These are phyloP conservation scores for Kazachstania taianensis DNA, from an alignment of 805 yeast species.

Conservation along the genomic window DNA sequence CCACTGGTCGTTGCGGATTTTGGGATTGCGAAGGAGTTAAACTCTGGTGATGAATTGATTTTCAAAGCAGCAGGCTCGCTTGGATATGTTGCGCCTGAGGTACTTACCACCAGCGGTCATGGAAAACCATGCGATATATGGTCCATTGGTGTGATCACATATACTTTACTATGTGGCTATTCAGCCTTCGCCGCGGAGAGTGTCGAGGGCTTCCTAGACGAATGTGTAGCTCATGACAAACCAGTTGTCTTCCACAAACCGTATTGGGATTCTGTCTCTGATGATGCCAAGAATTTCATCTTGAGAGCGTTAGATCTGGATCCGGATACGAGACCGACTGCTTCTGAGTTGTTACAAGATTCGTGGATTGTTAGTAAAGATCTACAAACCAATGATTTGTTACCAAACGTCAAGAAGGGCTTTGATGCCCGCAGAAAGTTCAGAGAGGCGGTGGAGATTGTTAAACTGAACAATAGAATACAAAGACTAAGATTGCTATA, in stretches of 20 bases:
- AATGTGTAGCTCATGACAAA: slow-evolving; percentile 55
- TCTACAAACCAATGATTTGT: slow-evolving; percentile 47
- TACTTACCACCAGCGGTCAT: slow-evolving; percentile 70
- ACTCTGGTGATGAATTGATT: slow-evolving; percentile 48
- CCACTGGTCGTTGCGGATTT: slow-evolving; percentile 85
- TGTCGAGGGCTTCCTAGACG: slow-evolving; percentile 69
- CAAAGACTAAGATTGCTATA: slow-evolving; percentile 53
- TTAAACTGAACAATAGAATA: slow-evolving; percentile 69
- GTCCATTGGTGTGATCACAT: slow-evolving; percentile 90
- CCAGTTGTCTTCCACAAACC: slow-evolving; percentile 76
- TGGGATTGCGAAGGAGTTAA: slow-evolving; percentile 81
- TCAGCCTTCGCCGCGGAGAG: slow-evolving; percentile 84
- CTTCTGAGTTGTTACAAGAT: slow-evolving; percentile 51
- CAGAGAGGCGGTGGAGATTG: slow-evolving; percentile 75
- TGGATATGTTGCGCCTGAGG: slow-evolving; percentile 97
- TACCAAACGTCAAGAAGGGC: slow-evolving; percentile 70
- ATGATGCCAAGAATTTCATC: slow-evolving; percentile 73
- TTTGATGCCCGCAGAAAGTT: slow-evolving; percentile 79
- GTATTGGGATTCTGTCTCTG: slow-evolving; percentile 76
- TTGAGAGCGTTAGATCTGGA: slow-evolving; percentile 56
- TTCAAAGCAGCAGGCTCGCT: slow-evolving; percentile 79
- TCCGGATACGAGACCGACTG: slow-evolving; percentile 61
- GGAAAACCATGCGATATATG: slow-evolving; percentile 94
- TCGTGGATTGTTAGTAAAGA: slow-evolving; percentile 60
- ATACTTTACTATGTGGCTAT: slow-evolving; percentile 83